phyloP scores from a whole-genome alignment of 129 eudicot species.

The Flaveria robusta region DNA sequence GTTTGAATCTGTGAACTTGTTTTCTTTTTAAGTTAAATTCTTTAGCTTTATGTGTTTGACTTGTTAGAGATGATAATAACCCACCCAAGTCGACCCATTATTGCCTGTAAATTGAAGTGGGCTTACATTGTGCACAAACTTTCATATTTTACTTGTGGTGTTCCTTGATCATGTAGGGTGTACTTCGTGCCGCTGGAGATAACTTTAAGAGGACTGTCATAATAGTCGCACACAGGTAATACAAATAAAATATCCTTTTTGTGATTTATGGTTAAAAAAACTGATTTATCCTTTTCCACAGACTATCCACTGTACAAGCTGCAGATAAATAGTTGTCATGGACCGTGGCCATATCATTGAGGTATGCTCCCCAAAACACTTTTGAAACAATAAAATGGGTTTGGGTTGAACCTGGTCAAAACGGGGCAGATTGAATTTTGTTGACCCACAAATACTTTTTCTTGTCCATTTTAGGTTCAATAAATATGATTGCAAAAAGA shows the following conservation, averaged over 20 bases:
- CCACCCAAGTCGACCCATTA: neutral
- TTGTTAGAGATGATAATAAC: neutral
- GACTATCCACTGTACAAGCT: conserved; percentile 95
- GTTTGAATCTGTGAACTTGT: neutral
- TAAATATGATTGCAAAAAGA: neutral
- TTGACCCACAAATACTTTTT: conserved; percentile 1
- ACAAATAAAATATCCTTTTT: conserved; percentile 9
- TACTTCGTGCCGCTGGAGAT: conserved; percentile 66
- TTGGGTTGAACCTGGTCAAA: neutral
- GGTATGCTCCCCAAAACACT: conserved; percentile 45
- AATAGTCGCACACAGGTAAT: conserved; percentile 89
- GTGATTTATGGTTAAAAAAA: neutral
- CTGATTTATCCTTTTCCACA: conserved; percentile 37
- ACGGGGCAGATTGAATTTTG: neutral
- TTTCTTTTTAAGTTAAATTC: neutral
- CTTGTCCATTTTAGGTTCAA: neutral
- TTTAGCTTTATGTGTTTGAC: neutral
- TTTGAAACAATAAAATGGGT: neutral
- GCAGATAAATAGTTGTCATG: conserved; percentile 97
- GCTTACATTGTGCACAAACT: neutral
- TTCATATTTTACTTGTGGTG: conserved; percentile 6
- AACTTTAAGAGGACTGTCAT: conserved; percentile 72
- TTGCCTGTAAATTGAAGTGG: conserved; percentile 1
- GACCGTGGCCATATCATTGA: conserved; percentile 81
- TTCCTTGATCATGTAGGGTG: conserved; percentile 61